phyloP scores from a whole-genome alignment of 1,284 basidiomycete genomes.

The Ustilago bromivora region DNA sequence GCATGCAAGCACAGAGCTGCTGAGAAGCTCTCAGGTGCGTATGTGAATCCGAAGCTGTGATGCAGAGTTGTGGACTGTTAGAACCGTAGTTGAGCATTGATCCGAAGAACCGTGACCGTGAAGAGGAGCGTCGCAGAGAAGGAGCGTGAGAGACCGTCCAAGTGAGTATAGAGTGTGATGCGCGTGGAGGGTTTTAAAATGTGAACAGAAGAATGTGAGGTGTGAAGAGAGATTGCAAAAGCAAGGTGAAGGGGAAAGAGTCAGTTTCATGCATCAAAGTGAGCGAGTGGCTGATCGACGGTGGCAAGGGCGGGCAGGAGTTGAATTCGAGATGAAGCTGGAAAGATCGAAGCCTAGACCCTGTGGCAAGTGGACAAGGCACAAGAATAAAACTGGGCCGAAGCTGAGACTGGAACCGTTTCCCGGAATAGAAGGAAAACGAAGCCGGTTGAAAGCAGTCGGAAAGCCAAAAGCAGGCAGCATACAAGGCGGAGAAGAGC shows the following conservation, averaged over 20 bases:
- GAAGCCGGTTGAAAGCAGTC: not conserved
- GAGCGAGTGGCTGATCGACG: not conserved
- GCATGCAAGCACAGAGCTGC: constrained; percentile 15
- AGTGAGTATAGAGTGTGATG: not conserved
- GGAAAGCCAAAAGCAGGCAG: not conserved
- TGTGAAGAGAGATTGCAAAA: not conserved
- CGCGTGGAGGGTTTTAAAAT: not conserved
- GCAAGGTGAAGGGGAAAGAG: not conserved
- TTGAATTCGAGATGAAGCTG: not conserved
- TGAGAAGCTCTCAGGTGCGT: constrained; percentile 27
- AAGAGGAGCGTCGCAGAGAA: not conserved
- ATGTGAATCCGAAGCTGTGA: not conserved
- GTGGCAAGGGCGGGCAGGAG: not conserved
- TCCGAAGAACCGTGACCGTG: not conserved
- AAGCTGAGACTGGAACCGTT: not conserved
- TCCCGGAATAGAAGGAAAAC: constrained; percentile 1
- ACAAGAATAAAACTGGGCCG: constrained; percentile 3
- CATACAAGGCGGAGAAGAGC: not conserved
- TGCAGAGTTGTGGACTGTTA: not conserved
- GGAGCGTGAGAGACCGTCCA: not conserved
- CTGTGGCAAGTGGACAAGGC: constrained; percentile 8
- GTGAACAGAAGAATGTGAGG: not conserved
- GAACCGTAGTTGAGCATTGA: not conserved
- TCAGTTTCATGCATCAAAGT: constrained; percentile 15
- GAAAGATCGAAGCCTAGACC: not conserved